Evolutionary conservation across 371 early-diverging fungal genomes (phyloP).

Genomic region (Amoeboaphelidium occidentale): DNA sequence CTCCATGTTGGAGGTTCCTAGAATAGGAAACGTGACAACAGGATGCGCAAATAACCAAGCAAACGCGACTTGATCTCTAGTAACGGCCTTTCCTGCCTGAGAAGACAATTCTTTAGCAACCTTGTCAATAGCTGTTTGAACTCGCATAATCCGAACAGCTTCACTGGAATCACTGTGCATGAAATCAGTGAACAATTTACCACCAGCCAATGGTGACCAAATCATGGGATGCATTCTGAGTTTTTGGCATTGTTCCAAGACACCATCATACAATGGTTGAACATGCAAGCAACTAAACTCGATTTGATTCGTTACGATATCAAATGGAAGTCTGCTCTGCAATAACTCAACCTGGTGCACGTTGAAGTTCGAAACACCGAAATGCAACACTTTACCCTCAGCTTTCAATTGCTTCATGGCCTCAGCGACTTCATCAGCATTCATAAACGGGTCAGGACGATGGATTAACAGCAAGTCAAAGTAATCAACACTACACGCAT

Average conservation of each 20-base stretch:
- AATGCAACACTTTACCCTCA: constrained; percentile 6
- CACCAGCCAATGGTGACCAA: constrained; percentile 16
- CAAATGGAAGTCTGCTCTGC: constrained; percentile 6
- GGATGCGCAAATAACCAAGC: constrained; percentile 16
- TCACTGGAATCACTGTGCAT: neutral
- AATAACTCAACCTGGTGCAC: constrained; percentile 7
- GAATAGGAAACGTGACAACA: constrained; percentile 4
- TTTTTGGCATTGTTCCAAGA: constrained; percentile 1
- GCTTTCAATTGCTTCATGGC: constrained; percentile 4
- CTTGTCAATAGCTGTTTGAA: constrained; percentile 6
- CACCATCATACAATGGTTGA: constrained; percentile 7
- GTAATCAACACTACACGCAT: constrained; percentile 6
- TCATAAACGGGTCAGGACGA: constrained; percentile 14
- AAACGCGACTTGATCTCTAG: constrained; percentile 15
- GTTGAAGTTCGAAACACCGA: constrained; percentile 13
- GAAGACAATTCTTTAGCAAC: constrained; percentile 7
- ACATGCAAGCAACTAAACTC: constrained; percentile 5
- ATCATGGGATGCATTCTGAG: constrained; percentile 10
- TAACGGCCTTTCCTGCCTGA: constrained; percentile 8
- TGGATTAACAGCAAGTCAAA: constrained; percentile 14
- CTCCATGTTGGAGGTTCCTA: constrained; percentile 12
- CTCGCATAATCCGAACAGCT: constrained; percentile 3
- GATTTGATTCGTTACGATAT: constrained; percentile 13
- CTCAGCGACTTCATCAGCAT: constrained; percentile 13
- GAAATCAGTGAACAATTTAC: constrained; percentile 6